Evolutionary conservation across 2,329 filamentous ascomycete species (phyloP).

Genomic region (Cercospora brassicicola): DNA sequence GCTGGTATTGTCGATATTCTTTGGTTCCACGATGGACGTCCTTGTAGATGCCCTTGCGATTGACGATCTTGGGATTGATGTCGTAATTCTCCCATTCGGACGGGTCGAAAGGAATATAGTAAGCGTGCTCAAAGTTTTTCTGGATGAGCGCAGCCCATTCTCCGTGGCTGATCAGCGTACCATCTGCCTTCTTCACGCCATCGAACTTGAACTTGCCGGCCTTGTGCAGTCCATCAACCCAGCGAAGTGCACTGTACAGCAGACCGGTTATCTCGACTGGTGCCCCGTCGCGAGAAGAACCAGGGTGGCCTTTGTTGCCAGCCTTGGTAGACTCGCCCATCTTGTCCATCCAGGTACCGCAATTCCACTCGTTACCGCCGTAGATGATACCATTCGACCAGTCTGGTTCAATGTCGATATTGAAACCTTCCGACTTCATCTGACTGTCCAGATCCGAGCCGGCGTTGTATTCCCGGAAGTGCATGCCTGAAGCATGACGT

Average conservation of each 20-base stretch:
- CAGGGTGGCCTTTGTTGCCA: constrained; percentile 87
- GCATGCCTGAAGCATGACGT: constrained; percentile 84
- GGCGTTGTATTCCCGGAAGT: constrained; percentile 92
- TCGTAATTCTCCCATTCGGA: constrained; percentile 75
- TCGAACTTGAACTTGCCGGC: constrained; percentile 70
- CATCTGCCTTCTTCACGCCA: constrained; percentile 59
- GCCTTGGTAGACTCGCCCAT: constrained; percentile 97
- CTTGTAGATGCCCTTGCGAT: constrained; percentile 96
- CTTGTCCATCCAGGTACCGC: constrained; percentile 99
- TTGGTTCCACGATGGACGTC: constrained; percentile 92
- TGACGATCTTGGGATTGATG: constrained; percentile 74
- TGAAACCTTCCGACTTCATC: constrained; percentile 90
- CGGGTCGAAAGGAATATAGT: constrained; percentile 73
- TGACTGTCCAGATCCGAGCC: constrained; percentile 84
- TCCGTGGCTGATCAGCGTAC: constrained; percentile 63
- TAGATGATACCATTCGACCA: constrained; percentile 90
- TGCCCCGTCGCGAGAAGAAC: constrained; percentile 93
- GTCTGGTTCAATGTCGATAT: constrained; percentile 86
- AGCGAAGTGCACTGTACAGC: constrained; percentile 82
- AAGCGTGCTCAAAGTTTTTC: constrained; percentile 85
- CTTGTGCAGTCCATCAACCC: constrained; percentile 69
- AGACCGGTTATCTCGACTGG: constrained; percentile 94
- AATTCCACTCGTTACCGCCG: constrained; percentile 91
- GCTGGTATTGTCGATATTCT: constrained; percentile 95
- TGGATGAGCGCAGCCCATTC: constrained; percentile 82